Percentiles rank a stretch among this genome's conserved stretches.
phyloP scores from a whole-genome alignment of 495 filamentous ascomycete genomes.

The Neurospora tetrasperma region DNA sequence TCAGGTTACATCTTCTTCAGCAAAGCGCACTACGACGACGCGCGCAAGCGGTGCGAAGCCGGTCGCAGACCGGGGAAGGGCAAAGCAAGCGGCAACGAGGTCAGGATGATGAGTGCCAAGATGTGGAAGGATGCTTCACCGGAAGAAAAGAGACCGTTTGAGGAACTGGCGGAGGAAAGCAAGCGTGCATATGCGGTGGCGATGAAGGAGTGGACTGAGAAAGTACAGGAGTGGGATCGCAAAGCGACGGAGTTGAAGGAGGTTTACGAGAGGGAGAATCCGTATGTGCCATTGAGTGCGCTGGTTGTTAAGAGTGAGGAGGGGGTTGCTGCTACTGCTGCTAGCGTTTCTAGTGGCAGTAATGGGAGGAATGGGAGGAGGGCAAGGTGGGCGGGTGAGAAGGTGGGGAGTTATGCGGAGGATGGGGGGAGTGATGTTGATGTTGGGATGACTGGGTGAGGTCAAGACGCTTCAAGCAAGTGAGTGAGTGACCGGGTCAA shows the following conservation, averaged over 20 bases:
- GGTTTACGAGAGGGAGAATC: slow-evolving; percentile 54
- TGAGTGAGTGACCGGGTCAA: background rate
- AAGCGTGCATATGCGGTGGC: slow-evolving; percentile 51
- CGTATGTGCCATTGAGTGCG: slow-evolving; percentile 12
- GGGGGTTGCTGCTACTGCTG: background rate
- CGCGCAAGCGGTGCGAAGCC: slow-evolving; percentile 62
- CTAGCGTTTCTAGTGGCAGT: background rate
- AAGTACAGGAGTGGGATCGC: slow-evolving; percentile 59
- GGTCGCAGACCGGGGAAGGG: slow-evolving; percentile 51
- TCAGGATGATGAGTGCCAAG: slow-evolving; percentile 68
- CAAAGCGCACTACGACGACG: slow-evolving; percentile 68
- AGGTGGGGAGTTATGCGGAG: slow-evolving; percentile 33
- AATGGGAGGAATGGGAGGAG: background rate
- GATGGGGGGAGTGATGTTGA: slow-evolving; percentile 22
- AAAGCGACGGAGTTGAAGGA: slow-evolving; percentile 48
- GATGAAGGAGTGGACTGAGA: slow-evolving; percentile 45
- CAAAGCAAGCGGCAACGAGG: slow-evolving; percentile 64
- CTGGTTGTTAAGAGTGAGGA: background rate
- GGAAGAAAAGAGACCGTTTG: slow-evolving; percentile 62
- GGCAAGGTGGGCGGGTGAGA: slow-evolving; percentile 16
- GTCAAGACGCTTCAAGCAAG: too few species aligned
- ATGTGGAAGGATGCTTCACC: slow-evolving; percentile 76
- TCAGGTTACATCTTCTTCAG: slow-evolving; percentile 72
- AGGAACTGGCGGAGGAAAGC: slow-evolving; percentile 57
- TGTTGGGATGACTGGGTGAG: slow-evolving; percentile 1